Evolutionary conservation across 2,329 filamentous ascomycete species (phyloP).

Genomic region (Cytospora chrysosperma): DNA sequence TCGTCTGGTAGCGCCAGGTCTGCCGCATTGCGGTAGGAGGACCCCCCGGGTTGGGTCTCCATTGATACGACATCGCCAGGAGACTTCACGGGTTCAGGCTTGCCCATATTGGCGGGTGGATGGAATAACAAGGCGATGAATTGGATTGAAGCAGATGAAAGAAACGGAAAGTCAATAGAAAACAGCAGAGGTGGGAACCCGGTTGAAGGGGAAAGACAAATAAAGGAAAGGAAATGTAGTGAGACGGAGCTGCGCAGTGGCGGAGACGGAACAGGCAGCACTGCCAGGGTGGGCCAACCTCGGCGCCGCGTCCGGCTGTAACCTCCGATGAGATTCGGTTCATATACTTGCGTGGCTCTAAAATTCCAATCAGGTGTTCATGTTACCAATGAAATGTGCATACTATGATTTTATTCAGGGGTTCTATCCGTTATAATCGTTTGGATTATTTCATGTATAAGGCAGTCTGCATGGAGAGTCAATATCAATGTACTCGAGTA

Average conservation of each 20-base stretch:
- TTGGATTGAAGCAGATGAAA: background rate
- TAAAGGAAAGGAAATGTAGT: no score
- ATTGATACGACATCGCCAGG: conserved; percentile 32
- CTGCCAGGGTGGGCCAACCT: no score
- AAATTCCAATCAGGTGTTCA: no score
- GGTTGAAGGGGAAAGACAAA: background rate
- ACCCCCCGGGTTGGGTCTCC: conserved; percentile 31
- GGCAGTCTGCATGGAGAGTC: background rate
- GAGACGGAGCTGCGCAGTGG: no score
- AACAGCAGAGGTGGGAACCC: background rate
- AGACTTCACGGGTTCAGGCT: conserved; percentile 22
- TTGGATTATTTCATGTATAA: no score
- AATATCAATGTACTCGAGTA: no score
- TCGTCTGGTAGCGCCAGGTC: conserved; percentile 27
- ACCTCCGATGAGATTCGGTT: background rate
- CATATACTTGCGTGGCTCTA: background rate
- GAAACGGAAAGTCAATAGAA: background rate
- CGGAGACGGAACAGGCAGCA: background rate
- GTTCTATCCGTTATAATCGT: no score
- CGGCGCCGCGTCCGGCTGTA: background rate
- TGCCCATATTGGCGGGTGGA: conserved; percentile 28
- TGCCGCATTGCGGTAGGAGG: conserved; percentile 36
- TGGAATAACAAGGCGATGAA: background rate
- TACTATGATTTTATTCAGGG: no score
- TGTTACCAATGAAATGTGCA: background rate